phyloP scores from a whole-genome alignment of 768 basidiomycete genomes.

The Tulasnella sp. region DNA sequence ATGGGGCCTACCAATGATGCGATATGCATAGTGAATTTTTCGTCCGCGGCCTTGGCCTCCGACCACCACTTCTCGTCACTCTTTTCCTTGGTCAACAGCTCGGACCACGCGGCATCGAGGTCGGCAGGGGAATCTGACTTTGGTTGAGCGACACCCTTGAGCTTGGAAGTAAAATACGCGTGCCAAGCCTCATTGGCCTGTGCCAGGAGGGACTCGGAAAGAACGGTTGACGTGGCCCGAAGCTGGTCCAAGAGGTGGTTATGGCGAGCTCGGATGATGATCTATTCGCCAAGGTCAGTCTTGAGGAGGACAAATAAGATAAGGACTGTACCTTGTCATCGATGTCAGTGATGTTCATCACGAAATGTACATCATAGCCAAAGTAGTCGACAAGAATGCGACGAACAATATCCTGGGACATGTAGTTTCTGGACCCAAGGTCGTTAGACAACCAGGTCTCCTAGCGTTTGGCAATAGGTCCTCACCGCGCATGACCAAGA shows the following conservation, averaged over 20 bases:
- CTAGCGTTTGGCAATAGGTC: neutral
- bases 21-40: slow-evolving; percentile 91
- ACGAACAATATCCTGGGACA: slow-evolving; percentile 87
- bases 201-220: slow-evolving; percentile 57
- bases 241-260: slow-evolving; percentile 63
- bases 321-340: slow-evolving; percentile 80
- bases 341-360: slow-evolving; percentile 99
- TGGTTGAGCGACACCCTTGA: slow-evolving; percentile 60
- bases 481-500: slow-evolving; percentile 95
- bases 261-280: slow-evolving; percentile 84
- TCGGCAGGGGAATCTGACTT: slow-evolving; percentile 39
- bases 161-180: slow-evolving; percentile 56
- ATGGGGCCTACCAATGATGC: slow-evolving; percentile 59
- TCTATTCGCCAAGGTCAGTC: slow-evolving; percentile 48
- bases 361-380: slow-evolving; percentile 95
- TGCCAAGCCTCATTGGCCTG: slow-evolving; percentile 62
- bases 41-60: slow-evolving; percentile 70
- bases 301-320: neutral
- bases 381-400: slow-evolving; percentile 94
- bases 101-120: slow-evolving; percentile 53
- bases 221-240: slow-evolving; percentile 47
- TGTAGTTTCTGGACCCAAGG: slow-evolving; percentile 72
- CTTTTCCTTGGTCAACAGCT: slow-evolving; percentile 47
- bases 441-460: neutral
- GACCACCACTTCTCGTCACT: slow-evolving; percentile 59